A percentile compares a stretch with the other conserved stretches of the same genome.
Conservation (phyloP, 2,329 filamentous ascomycete species). For the Geosmithia putterillii region DNA sequence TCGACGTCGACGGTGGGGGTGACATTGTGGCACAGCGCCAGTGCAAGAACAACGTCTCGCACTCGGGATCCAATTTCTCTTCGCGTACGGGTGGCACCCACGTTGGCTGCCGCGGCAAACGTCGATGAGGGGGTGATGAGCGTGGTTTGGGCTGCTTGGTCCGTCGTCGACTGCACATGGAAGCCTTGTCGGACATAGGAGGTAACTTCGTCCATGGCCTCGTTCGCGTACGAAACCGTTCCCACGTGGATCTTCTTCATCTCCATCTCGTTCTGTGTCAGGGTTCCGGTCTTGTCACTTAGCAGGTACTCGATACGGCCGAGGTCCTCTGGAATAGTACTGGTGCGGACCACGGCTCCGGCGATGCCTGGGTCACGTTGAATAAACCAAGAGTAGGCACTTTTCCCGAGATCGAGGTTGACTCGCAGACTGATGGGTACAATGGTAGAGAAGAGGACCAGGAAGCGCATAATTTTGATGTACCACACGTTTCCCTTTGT, state of each 20-base stretch:
- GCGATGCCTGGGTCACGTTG: slow-evolving; percentile 83
- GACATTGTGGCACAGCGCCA: slow-evolving; percentile 94
- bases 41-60: slow-evolving; percentile 79
- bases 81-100: slow-evolving; percentile 65
- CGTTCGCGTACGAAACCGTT: slow-evolving; percentile 94
- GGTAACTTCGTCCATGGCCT: slow-evolving; percentile 95
- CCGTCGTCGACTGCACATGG: slow-evolving; percentile 34
- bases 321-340: slow-evolving; percentile 92
- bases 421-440: slow-evolving; percentile 94
- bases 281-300: slow-evolving; percentile 94
- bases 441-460: slow-evolving; percentile 98
- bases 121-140: slow-evolving; percentile 69
- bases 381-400: slow-evolving; percentile 91
- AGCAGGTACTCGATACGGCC: slow-evolving; percentile 92
- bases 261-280: slow-evolving; percentile 98
- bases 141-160: slow-evolving; percentile 27
- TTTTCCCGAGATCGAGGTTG: slow-evolving; percentile 95
- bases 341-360: slow-evolving; percentile 86
- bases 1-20: slow-evolving; percentile 74
- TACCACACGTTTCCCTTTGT: slow-evolving; percentile 69
- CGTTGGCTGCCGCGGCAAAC: slow-evolving; percentile 46
- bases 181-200: slow-evolving; percentile 82
- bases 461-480: slow-evolving; percentile 92
- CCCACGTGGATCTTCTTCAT: slow-evolving; percentile 98
- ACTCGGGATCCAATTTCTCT: slow-evolving; percentile 91